Conservation (phyloP, 1,139 yeast species). For the Blastobotrys indianensis region DNA sequence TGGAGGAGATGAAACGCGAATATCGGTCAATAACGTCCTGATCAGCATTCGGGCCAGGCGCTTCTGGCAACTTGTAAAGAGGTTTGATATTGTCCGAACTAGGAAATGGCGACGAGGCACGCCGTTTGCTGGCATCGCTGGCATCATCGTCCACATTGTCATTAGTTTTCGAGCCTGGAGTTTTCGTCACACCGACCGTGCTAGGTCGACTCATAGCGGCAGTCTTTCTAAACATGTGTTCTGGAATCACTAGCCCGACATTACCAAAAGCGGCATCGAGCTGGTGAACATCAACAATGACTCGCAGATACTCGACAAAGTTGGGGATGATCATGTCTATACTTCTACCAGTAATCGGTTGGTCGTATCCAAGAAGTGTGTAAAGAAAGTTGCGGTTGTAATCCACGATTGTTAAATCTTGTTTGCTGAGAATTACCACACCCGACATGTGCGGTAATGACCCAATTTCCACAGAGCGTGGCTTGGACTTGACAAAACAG, state of each 20-base stretch:
- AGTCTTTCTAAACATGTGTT: constrained; percentile 74
- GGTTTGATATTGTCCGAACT: not conserved
- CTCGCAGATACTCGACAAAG: constrained; percentile 49
- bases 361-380: constrained; percentile 64
- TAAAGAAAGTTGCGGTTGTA: constrained; percentile 76
- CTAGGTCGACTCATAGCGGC: constrained; percentile 22
- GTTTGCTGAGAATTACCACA: constrained; percentile 60
- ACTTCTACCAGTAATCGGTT: constrained; percentile 42
- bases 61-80: constrained; percentile 4
- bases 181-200: not conserved
- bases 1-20: constrained; percentile 20
- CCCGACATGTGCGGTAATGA: constrained; percentile 87
- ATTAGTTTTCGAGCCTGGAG: too few species aligned
- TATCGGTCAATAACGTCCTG: constrained; percentile 14
- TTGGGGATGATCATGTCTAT: constrained; percentile 61
- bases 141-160: too few species aligned
- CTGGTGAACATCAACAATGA: constrained; percentile 37
- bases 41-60: constrained; percentile 7
- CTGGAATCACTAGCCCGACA: constrained; percentile 69
- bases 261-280: constrained; percentile 18
- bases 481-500: not conserved
- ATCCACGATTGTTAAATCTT: constrained; percentile 44
- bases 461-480: constrained; percentile 13
- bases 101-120: constrained; percentile 1
- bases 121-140: too few species aligned